Percentiles rank a stretch among this genome's conserved stretches.
These are phyloP conservation scores for Eucalyptus erythrocorys DNA, from an alignment of 345 rosid species.

Conservation along the genomic window DNA sequence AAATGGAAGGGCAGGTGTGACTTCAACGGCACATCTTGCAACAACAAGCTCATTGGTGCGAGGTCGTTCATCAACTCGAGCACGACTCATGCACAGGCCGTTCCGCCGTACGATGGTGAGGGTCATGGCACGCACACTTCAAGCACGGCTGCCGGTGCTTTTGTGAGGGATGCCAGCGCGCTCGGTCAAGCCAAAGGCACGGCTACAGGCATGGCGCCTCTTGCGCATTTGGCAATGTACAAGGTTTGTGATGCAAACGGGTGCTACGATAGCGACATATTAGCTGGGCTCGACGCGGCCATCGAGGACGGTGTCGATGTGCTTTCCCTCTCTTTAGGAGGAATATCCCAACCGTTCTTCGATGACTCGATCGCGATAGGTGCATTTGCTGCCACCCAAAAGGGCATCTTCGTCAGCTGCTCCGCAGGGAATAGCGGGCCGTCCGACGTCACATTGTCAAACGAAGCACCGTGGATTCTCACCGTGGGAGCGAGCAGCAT, in stretches of 20 bases:
- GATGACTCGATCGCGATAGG: constrained; percentile 19
- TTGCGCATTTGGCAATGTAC: constrained; percentile 40
- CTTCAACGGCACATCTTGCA: constrained; percentile 22
- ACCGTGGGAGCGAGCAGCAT: constrained; percentile 54
- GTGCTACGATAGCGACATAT: constrained; percentile 24
- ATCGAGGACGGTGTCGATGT: constrained; percentile 44
- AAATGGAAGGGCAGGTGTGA: constrained; percentile 45
- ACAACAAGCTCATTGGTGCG: constrained; percentile 54
- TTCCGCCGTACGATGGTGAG: constrained; percentile 25
- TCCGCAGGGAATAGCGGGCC: constrained; percentile 53
- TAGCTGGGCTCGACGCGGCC: constrained; percentile 43
- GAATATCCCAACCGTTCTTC: constrained; percentile 21
- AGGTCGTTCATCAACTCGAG: constrained; percentile 9
- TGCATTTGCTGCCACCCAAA: constrained; percentile 30
- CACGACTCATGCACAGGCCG: background rate
- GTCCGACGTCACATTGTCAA: constrained; percentile 1
- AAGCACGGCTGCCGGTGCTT: constrained; percentile 40
- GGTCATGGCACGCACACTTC: constrained; percentile 62
- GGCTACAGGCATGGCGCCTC: constrained; percentile 42
- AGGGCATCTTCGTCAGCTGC: constrained; percentile 45
- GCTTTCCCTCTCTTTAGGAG: constrained; percentile 41
- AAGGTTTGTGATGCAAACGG: constrained; percentile 20
- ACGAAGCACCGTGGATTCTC: constrained; percentile 53
- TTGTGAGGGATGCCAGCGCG: constrained; percentile 18
- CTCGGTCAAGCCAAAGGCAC: constrained; percentile 34